Evolutionary conservation across 2,329 filamentous ascomycete species (phyloP).

Genomic region (Fusarium verticillioides): DNA sequence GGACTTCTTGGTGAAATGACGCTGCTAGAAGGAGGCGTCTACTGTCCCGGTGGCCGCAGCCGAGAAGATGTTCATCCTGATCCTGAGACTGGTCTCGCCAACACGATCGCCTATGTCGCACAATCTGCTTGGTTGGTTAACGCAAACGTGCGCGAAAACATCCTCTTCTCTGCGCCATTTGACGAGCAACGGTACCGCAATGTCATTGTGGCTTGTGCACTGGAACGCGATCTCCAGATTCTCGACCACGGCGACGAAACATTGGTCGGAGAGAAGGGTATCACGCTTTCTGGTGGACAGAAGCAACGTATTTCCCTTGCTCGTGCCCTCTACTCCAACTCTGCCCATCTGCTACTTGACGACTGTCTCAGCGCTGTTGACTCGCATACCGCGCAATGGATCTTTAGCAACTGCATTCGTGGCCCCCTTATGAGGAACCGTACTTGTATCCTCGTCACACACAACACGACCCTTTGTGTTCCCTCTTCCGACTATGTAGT

Average conservation of each 20-base stretch:
- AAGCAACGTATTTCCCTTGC: slow-evolving; percentile 97
- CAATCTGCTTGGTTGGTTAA: slow-evolving; percentile 98
- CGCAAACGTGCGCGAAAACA: slow-evolving; percentile 94
- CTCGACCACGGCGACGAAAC: slow-evolving; percentile 93
- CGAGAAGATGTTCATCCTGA: slow-evolving; percentile 86
- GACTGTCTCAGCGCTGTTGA: slow-evolving; percentile 97
- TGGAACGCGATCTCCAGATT: slow-evolving; percentile 92
- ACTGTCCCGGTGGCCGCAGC: slow-evolving; percentile 84
- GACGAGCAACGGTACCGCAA: slow-evolving; percentile 86
- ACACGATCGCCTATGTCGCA: slow-evolving; percentile 95
- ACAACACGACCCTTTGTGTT: slow-evolving; percentile 90
- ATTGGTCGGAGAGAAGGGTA: slow-evolving; percentile 95
- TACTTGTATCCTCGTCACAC: slow-evolving; percentile 94
- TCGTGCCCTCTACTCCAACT: slow-evolving; percentile 96
- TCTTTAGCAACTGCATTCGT: slow-evolving; percentile 91
- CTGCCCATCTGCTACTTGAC: slow-evolving; percentile 88
- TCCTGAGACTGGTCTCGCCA: slow-evolving; percentile 85
- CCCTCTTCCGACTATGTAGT: slow-evolving; percentile 85
- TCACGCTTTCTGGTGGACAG: slow-evolving; percentile 94
- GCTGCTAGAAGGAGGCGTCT: slow-evolving; percentile 80
- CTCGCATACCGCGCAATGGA: slow-evolving; percentile 97
- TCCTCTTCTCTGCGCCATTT: slow-evolving; percentile 84
- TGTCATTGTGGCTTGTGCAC: slow-evolving; percentile 89
- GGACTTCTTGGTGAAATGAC: slow-evolving; percentile 97
- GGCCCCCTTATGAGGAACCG: slow-evolving; percentile 88